Base-by-base conservation (phyloP, 306 rosid genomes). In the Fragaria ananassa region DNA sequence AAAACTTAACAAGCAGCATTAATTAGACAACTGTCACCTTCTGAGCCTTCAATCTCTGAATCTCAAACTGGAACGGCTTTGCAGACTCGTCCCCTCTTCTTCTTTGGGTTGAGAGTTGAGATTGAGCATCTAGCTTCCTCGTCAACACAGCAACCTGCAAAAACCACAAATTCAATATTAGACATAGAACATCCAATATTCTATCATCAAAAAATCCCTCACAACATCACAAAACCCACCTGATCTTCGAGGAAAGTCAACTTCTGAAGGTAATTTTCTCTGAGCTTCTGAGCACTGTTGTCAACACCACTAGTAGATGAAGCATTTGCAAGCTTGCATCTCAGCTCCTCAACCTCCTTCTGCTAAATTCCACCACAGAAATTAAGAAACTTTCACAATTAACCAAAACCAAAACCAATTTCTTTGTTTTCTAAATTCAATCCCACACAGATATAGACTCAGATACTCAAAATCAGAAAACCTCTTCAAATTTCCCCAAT, bases 201-300 rank as follows among this genome's bases (percentile, higher is more conserved):
- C 35, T 5, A 6, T 17, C 49, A 60, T 23, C 25, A 54, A 69
- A 74, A 49, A 46, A 53, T 47, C 41, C 56, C 8, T 25, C 78
- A 70, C 53, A 72, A 45, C 0, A 51, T 47, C 46, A 79, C 64
- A 17, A 78, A 71, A 39, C 67, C 47, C 71, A 96, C 99, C 99
- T 92, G 96, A 13, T 88, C 89, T 83, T 91, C 93, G 39, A 96
- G 96, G 35, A 85, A 78, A 61, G 81, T 90, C 84, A 96, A 83
- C 90, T 96, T 96, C 77, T 83, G 90, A 70, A 96, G 93, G 88
- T 92, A 92, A n/a, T 90, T 90, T 67, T 77, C 84, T 79, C 89
- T 92, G 46, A 92, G 87, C 83, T 96, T 92, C 77, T 84, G 89
- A 75, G 88, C 81, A 67, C 86, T 88, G 27, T 83, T 88, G 18